These are phyloP conservation scores for Geoglossum glabrum DNA, from an alignment of 495 filamentous ascomycete genomes.

Conservation along the genomic window DNA sequence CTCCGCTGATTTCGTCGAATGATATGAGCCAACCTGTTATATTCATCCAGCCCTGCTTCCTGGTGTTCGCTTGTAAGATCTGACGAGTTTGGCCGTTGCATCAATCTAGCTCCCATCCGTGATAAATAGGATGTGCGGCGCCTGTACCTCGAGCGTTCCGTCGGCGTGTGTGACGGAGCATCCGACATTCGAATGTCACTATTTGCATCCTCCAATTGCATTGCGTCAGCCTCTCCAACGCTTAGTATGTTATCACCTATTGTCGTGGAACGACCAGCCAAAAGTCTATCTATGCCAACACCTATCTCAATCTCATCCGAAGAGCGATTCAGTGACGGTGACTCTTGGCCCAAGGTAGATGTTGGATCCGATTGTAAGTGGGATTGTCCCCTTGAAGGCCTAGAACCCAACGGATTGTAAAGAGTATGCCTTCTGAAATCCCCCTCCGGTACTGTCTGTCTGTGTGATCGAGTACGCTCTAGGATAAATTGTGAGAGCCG, in stretches of 20 bases:
- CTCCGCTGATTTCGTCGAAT: not conserved
- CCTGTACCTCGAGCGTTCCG: not conserved
- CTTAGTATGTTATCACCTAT: not conserved
- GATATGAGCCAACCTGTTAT: not conserved
- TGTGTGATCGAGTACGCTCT: not conserved
- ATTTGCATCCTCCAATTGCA: not conserved
- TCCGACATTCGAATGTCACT: not conserved
- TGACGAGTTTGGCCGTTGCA: not conserved
- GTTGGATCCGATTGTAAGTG: not conserved
- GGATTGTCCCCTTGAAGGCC: not conserved
- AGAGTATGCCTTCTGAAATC: not conserved
- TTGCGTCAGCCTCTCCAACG: not conserved
- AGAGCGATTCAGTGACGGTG: not conserved
- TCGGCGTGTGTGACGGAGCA: not conserved
- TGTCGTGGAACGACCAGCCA: not conserved
- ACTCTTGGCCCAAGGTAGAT: not conserved
- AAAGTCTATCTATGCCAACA: not conserved
- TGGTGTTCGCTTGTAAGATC: not conserved
- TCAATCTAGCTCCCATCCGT: not conserved
- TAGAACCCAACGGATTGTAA: not conserved
- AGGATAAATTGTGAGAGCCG: not conserved
- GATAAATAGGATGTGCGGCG: not conserved
- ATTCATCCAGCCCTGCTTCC: not conserved
- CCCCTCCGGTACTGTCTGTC: not conserved
- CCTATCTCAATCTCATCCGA: not conserved